These are phyloP conservation scores for Magnusiomyces ingens DNA, from an alignment of 1,139 yeast species.

Conservation along the genomic window DNA sequence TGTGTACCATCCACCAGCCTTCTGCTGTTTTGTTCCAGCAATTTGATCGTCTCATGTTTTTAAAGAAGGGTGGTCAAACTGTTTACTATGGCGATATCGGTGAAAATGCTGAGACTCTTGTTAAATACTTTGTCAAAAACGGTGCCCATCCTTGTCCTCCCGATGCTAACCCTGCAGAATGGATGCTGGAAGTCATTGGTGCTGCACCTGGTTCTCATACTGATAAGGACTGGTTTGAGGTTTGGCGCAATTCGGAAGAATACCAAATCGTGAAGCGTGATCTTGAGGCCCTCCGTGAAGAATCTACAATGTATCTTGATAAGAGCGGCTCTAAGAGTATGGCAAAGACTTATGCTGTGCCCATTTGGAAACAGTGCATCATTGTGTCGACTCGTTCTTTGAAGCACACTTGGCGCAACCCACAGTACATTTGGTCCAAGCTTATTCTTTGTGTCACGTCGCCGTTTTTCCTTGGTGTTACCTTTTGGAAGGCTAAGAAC, in stretches of 20 bases:
- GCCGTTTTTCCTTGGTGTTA: constrained; percentile 58
- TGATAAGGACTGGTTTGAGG: constrained; percentile 51
- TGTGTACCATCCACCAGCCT: constrained; percentile 74
- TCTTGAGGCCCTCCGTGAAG: constrained; percentile 23
- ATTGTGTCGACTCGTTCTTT: constrained; percentile 44
- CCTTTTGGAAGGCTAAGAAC: constrained; percentile 56
- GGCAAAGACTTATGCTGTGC: constrained; percentile 33
- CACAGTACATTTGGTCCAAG: constrained; percentile 57
- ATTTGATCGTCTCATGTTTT: constrained; percentile 60
- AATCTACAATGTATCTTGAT: background rate
- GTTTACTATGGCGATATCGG: constrained; percentile 77
- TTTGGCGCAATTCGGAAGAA: constrained; percentile 53
- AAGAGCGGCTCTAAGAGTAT: constrained; percentile 22
- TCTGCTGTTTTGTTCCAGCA: constrained; percentile 63
- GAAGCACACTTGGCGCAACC: constrained; percentile 65
- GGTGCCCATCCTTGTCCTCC: constrained; percentile 60
- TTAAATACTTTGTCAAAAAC: constrained; percentile 55
- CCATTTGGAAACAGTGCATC: constrained; percentile 41
- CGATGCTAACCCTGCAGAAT: constrained; percentile 65
- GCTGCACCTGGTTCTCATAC: constrained; percentile 68
- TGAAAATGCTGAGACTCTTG: constrained; percentile 47
- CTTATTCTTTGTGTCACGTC: constrained; percentile 43
- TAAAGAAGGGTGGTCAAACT: constrained; percentile 64
- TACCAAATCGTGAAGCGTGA: constrained; percentile 35
- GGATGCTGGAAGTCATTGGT: constrained; percentile 67